Conservation (phyloP, 306 rosid genomes). For the Quercus gilva region DNA sequence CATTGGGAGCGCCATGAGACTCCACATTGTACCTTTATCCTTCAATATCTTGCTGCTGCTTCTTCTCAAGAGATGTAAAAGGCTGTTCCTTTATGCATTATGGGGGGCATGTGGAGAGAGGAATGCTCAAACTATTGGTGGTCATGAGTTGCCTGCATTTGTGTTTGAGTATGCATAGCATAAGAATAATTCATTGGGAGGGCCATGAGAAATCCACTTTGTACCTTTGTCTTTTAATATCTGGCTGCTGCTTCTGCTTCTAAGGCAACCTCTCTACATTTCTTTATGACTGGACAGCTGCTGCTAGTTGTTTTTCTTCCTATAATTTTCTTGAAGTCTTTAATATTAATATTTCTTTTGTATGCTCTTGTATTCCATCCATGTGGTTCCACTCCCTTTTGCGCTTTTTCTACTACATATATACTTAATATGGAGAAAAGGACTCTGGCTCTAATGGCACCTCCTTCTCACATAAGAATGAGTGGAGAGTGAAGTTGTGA, state of each 20-base stretch:
- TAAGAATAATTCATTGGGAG: not conserved
- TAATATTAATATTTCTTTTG: not conserved
- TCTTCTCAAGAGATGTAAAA: not conserved
- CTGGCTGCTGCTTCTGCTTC: not conserved
- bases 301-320: not conserved
- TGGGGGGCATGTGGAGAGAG: not conserved
- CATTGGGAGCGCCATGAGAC: not conserved
- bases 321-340: not conserved
- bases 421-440: not conserved
- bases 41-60: not conserved
- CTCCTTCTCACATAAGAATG: too few relatives aligned
- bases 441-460: too few relatives aligned
- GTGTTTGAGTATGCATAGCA: not conserved
- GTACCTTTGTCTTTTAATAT: not conserved
- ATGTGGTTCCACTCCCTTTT: not conserved
- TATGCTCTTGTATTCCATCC: too few relatives aligned
- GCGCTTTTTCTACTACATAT: not conserved
- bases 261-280: not conserved
- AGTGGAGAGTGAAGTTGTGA: too few relatives aligned
- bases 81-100: too few relatives aligned
- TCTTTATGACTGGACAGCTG: not conserved
- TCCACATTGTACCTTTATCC: not conserved
- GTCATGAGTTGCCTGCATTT: not conserved
- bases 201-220: not conserved
- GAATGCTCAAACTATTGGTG: not conserved